Evolutionary conservation across 2,329 filamentous ascomycete species (phyloP), one percentile per base, ranked within the genome.

Genomic region (Colletotrichum spaethianum): DNA sequence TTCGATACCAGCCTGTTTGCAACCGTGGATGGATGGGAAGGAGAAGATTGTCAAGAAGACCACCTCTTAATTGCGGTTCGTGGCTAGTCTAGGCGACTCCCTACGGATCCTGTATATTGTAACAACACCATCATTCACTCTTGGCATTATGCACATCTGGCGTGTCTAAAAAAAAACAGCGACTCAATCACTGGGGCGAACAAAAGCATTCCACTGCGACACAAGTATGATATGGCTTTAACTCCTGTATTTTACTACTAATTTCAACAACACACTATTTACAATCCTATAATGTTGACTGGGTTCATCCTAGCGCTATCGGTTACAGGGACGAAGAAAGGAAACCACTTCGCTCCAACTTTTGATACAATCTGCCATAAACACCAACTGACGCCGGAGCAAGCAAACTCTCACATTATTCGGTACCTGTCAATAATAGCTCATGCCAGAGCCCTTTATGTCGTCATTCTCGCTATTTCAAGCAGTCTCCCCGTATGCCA

Each of bases 21-120:
- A 92, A 78, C 90, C 90, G 28, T 98, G 92, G 88, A 98, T 99
- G 95, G 93, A 92, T 69, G 93, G 93, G 0, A 85, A 88, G 79
- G 89, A 93, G 61, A 87, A 84, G 75, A 94, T 96, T 79, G 88
- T 86, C 26, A 46, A 60, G 4, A 55, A 64, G n/a, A 48, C 42
- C 18, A 3, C 38, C 18, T 55, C 53, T n/a, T 63, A 48, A 26
- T 26, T 16, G 23, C 26, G 26, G 23, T 20, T 42, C 16, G 33
- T 23, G 20, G 16, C 42, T 44, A 26, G n/a, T 36, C 8, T 23
- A 7, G n/a, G 14, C 23, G 16, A 59, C n/a, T 14, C n/a, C 31
- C 9, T 14, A 52, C 20, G 33, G 16, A 40, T 9, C 46, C 57
- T n/a, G 20, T 40, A 44, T 42, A 26, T 46, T 62, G 64, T 67